These are phyloP conservation scores for Aquanectria penicillioides DNA, from an alignment of 2,329 filamentous ascomycete genomes.

Conservation along the genomic window DNA sequence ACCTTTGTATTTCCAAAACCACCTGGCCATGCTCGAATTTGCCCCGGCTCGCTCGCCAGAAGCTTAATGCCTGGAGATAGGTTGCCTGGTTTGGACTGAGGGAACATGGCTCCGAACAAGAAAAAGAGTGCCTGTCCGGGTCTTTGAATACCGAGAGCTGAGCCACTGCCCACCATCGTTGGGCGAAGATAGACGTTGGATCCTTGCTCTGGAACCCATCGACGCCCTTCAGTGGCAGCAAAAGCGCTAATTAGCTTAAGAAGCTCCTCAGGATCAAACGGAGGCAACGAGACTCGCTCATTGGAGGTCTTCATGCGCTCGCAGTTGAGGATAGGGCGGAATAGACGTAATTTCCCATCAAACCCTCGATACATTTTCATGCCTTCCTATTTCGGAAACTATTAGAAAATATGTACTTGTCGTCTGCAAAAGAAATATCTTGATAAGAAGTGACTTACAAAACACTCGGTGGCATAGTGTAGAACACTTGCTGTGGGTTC, in stretches of 20 bases:
- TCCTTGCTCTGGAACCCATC: background rate
- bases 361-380: constrained; percentile 13
- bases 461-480: constrained; percentile 15
- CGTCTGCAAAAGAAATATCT: too few species aligned
- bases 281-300: background rate
- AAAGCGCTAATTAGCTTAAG: background rate
- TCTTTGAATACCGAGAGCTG: background rate
- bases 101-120: background rate
- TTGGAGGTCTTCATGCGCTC: background rate
- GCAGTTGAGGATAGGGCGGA: constrained; percentile 6
- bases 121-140: background rate
- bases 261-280: background rate
- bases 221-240: background rate
- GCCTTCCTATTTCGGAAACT: too few species aligned
- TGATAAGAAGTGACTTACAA: background rate
- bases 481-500: constrained; percentile 71
- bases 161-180: background rate
- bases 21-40: constrained; percentile 43
- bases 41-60: background rate
- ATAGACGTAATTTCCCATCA: constrained; percentile 8
- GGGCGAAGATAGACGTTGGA: background rate
- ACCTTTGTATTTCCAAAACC: constrained; percentile 32
- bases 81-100: background rate
- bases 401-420: too few species aligned
- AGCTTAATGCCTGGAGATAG: background rate